These are phyloP conservation scores for Tolypocladium sp. DNA, from an alignment of 2,329 filamentous ascomycete species.

Conservation along the genomic window DNA sequence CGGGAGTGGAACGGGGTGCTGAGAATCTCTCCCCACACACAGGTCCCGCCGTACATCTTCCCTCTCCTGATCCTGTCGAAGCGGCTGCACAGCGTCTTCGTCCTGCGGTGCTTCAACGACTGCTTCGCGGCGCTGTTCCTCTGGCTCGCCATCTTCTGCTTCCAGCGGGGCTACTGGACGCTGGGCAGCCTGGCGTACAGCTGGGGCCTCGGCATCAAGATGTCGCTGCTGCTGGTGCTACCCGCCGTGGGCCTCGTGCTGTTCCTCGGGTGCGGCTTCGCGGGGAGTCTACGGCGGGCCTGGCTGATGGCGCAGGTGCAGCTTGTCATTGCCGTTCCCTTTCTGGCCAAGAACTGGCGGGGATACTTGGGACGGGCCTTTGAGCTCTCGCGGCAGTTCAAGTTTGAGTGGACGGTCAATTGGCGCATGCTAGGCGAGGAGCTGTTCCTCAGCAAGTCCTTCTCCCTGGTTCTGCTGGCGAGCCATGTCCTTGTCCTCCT, in stretches of 20 bases:
- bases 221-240: conserved; percentile 76
- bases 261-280: conserved; percentile 62
- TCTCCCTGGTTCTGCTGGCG: conserved; percentile 58
- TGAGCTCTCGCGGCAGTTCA: conserved; percentile 81
- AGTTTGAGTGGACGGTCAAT: conserved; percentile 98
- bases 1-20: not conserved
- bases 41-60: conserved; percentile 81
- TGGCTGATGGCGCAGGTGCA: conserved; percentile 72
- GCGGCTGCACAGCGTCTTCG: conserved; percentile 84
- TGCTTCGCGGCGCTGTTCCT: conserved; percentile 79
- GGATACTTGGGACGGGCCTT: conserved; percentile 80
- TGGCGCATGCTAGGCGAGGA: conserved; percentile 92
- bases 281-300: conserved; percentile 56
- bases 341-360: conserved; percentile 52
- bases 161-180: conserved; percentile 68
- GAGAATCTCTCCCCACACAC: not conserved
- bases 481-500: conserved; percentile 57
- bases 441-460: conserved; percentile 59
- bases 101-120: conserved; percentile 93
- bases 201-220: conserved; percentile 83
- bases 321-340: conserved; percentile 57
- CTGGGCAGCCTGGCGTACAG: conserved; percentile 65
- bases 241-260: conserved; percentile 73
- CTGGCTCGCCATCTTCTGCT: conserved; percentile 70
- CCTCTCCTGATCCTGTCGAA: conserved; percentile 83